These are phyloP conservation scores for Shiraia sp. DNA, from an alignment of 2,329 filamentous ascomycete genomes.

Conservation along the genomic window DNA sequence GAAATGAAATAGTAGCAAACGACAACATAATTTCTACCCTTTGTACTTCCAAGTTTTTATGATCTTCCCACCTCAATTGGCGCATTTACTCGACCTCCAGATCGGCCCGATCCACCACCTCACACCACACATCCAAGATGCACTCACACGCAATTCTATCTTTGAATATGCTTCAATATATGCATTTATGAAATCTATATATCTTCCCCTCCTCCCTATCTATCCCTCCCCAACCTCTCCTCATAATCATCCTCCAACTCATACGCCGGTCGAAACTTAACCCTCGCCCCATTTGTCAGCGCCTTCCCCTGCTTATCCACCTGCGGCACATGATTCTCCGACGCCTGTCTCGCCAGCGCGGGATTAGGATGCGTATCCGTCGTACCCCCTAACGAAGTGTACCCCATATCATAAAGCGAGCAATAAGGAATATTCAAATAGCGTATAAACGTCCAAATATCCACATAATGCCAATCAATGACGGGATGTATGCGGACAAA, in stretches of 20 bases:
- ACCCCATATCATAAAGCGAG: constrained; percentile 82
- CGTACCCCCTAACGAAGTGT: constrained; percentile 89
- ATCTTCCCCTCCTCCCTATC: constrained; percentile 15
- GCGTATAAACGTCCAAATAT: constrained; percentile 92
- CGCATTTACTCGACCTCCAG: no score
- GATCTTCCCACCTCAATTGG: no score
- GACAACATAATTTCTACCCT: no score
- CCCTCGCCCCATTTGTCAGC: constrained; percentile 16
- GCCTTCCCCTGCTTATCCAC: constrained; percentile 13
- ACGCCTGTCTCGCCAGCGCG: constrained; percentile 46
- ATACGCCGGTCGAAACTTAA: constrained; percentile 45
- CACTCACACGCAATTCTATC: no score
- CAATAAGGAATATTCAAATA: constrained; percentile 83
- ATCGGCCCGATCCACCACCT: no score
- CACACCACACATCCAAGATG: no score
- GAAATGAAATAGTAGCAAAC: no score
- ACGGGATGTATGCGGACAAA: constrained; percentile 96
- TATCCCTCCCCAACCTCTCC: constrained; percentile 45
- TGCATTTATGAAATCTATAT: constrained; percentile 1
- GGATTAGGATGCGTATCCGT: constrained; percentile 91
- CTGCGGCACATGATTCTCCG: constrained; percentile 20
- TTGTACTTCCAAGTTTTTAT: no score
- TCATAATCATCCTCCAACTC: constrained; percentile 47
- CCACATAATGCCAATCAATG: constrained; percentile 95
- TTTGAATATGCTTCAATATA: no score